Base-by-base conservation (phyloP, 768 basidiomycete genomes). In the Mrakia blollopis region DNA sequence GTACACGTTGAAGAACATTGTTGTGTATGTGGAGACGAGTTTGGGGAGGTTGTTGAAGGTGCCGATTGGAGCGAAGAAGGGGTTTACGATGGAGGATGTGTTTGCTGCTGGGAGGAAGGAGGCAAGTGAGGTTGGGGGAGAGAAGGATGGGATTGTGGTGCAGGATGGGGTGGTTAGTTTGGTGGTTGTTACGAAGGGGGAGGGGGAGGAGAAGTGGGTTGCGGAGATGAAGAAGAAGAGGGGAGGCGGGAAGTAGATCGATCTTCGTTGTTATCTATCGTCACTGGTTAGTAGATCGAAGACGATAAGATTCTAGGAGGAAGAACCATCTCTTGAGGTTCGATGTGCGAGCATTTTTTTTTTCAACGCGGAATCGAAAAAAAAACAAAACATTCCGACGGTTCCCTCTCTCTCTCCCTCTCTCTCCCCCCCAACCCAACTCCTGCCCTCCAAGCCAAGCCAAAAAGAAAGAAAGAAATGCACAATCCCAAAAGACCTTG, bases 21-120 rank as follows among this genome's bases (percentile, higher is more conserved):
- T 89, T 2, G 86, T 97, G 8, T 98, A 97, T 84, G 92, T 92
- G 47, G 90, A 90, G 81, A 98, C 95, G 16, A 85, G 85, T 78
- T 84, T 87, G 76, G 91, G 88, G 81, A 87, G 93, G 54, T 83
- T 98, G 65, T 85, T 99, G 77, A 99, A 95, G 84, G 89, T 96
- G 7, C 96, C 95, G 21, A n/a, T 68, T 2, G 39, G 65, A 3
- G 39, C 21, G 65, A 68, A 68, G 65, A 92, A 90, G 85, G 93
- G 91, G 82, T 90, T 96, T 89, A 91, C 91, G 16, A 85, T 98
- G 77, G 84, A 87, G 65, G 92, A 94, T 80, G 90, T 96, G 5
- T 90, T 89, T 80, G 84, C 83, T 4, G 87, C 90, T 0, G 79
- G 71, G 4, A 87, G 87, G 79, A 88, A 83, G 28, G 89, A 88